These are phyloP conservation scores for Hypoxylon trugodes DNA, from an alignment of 495 filamentous ascomycete genomes.

Conservation along the genomic window DNA sequence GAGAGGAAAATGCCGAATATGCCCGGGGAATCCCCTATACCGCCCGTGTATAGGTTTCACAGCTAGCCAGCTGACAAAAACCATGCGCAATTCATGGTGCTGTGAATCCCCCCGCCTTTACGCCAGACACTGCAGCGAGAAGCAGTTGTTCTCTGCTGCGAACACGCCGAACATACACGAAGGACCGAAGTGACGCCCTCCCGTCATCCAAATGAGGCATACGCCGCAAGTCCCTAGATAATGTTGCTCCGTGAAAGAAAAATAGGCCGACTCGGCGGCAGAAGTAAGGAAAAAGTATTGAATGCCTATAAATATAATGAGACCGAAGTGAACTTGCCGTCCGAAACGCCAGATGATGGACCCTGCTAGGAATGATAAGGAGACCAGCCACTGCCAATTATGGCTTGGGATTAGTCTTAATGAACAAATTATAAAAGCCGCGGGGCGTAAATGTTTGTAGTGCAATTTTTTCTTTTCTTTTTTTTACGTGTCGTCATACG, in stretches of 20 bases:
- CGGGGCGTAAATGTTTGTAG: conserved; percentile 43
- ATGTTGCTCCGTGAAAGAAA: conserved; percentile 8
- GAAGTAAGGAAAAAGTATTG: conserved; percentile 17
- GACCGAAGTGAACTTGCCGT: conserved; percentile 16
- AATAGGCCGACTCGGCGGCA: conserved; percentile 18
- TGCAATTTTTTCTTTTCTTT: too few relatives aligned
- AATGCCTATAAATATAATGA: conserved; percentile 33
- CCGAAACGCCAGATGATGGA: conserved; percentile 43
- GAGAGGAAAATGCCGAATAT: conserved; percentile 14
- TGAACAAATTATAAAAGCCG: conserved; percentile 42
- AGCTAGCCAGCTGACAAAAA: conserved; percentile 7
- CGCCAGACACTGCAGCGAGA: conserved; percentile 25
- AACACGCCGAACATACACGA: conserved; percentile 36
- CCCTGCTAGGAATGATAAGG: conserved; percentile 10
- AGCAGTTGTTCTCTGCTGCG: conserved; percentile 21
- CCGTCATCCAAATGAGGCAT: conserved; percentile 18
- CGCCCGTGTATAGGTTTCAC: conserved; percentile 21
- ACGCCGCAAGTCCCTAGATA: conserved; percentile 14
- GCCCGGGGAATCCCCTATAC: conserved; percentile 25
- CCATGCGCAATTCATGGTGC: conserved; percentile 22
- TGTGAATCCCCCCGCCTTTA: conserved; percentile 31
- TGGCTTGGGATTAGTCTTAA: conserved; percentile 12
- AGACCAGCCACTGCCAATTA: conserved; percentile 13
- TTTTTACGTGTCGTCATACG: conserved; percentile 48
- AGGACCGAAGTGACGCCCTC: conserved; percentile 21